Conservation (phyloP, 768 basidiomycete species). For the Leccinum longicurvipes region DNA sequence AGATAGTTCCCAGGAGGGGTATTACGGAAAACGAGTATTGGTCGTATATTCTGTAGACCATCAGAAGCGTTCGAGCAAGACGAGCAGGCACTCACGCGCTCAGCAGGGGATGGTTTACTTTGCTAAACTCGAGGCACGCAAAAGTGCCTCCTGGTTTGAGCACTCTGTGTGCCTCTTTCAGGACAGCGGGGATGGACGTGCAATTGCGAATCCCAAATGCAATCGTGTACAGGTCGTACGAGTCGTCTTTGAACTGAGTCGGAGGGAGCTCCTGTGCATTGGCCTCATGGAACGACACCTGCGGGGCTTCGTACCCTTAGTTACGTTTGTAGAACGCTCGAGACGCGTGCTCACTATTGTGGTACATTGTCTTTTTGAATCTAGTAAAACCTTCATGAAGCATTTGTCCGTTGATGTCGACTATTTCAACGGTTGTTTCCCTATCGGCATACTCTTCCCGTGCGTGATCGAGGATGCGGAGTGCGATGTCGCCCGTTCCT, state of each 20-base stretch:
- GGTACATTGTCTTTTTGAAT: conserved; percentile 97
- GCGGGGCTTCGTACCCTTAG: conserved; percentile 59
- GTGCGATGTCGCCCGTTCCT: conserved; percentile 96
- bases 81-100: conserved; percentile 59
- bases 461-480: conserved; percentile 88
- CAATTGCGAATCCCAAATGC: conserved; percentile 98
- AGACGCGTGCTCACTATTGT: conserved; percentile 68
- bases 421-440: conserved; percentile 83
- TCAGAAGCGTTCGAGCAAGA: conserved; percentile 4
- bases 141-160: conserved; percentile 96
- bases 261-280: conserved; percentile 82
- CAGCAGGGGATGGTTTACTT: conserved; percentile 83
- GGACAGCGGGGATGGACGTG: conserved; percentile 84
- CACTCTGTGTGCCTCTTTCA: conserved; percentile 88
- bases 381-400: conserved; percentile 84
- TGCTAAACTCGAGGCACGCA: conserved; percentile 95
- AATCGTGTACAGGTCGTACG: conserved; percentile 96
- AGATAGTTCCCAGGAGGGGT: conserved; percentile 90
- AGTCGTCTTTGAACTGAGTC: conserved; percentile 69
- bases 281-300: conserved; percentile 88
- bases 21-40: conserved; percentile 96
- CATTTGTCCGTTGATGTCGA: conserved; percentile 97
- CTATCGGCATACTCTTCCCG: conserved; percentile 86
- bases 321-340: not conserved
- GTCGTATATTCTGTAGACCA: conserved; percentile 70